Conservation (phyloP, 306 rosid genomes). For the Lithocarpus polystachyus region DNA sequence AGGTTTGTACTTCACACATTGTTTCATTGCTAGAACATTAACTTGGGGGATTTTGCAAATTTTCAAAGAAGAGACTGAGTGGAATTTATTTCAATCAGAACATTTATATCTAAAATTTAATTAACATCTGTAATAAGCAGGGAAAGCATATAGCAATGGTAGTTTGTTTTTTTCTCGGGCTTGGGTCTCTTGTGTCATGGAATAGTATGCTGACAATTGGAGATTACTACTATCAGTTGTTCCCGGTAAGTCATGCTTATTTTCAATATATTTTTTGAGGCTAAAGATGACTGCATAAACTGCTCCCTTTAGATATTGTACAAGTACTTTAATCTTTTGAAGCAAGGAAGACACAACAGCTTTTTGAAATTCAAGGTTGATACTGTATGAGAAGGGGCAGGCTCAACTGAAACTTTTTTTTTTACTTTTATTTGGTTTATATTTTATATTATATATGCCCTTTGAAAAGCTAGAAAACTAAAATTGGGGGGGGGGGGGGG, state of each 20-base stretch:
- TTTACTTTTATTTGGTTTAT: too few species aligned
- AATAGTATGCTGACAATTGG: constrained; percentile 67
- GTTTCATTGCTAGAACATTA: background rate
- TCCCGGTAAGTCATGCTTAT: constrained; percentile 50
- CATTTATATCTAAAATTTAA: background rate
- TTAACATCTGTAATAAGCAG: constrained; percentile 30
- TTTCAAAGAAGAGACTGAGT: background rate
- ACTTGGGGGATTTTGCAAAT: background rate
- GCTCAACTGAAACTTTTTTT: too few species aligned
- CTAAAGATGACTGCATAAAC: background rate
- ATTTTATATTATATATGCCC: too few species aligned
- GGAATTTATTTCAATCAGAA: background rate
- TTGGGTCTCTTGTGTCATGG: constrained; percentile 83
- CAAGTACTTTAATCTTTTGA: background rate
- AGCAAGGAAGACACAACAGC: too few species aligned
- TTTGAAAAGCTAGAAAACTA: too few species aligned
- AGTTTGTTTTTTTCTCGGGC: constrained; percentile 79
- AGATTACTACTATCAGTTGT: constrained; percentile 74
- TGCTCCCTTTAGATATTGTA: background rate
- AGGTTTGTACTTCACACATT: constrained; percentile 33
- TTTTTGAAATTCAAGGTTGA: too few species aligned
- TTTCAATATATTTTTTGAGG: background rate
- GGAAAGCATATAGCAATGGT: constrained; percentile 58
- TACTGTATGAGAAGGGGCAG: too few species aligned
- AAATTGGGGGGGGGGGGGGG: too few species aligned